Evolutionary conservation across 306 rosid species (phyloP).

Genomic region (Senna siamea): DNA sequence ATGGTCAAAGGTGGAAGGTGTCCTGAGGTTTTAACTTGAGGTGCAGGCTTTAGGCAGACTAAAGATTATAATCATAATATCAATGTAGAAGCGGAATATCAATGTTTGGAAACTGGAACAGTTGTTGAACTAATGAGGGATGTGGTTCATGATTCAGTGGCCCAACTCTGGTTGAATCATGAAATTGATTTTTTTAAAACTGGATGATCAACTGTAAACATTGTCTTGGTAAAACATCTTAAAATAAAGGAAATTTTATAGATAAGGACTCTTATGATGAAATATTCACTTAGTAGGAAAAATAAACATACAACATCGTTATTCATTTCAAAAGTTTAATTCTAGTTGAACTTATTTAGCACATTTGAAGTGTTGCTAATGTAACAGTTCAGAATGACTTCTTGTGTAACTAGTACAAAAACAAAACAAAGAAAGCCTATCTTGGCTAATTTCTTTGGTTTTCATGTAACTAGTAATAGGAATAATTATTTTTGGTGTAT

Average conservation of each 20-base stretch:
- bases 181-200: neutral
- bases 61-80: no score
- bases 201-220: neutral
- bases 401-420: neutral
- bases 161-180: neutral
- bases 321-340: neutral
- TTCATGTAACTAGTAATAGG: neutral
- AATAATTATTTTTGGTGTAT: neutral
- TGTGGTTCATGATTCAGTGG: neutral
- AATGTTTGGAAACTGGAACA: no score
- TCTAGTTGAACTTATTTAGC: no score
- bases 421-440: no score
- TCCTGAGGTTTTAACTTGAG: no score
- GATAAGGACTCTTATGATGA: neutral
- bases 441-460: no score
- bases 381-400: constrained; percentile 11
- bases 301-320: neutral
- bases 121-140: neutral
- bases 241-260: neutral
- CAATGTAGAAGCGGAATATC: no score
- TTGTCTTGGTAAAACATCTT: neutral
- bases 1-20: neutral
- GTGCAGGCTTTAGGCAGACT: no score
- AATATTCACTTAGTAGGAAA: neutral
- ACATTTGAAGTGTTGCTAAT: neutral